A percentile compares a stretch with the other conserved stretches of the same genome.
These are phyloP conservation scores for Xylaria sp. DNA, from an alignment of 2,329 filamentous ascomycete species.

Conservation along the genomic window DNA sequence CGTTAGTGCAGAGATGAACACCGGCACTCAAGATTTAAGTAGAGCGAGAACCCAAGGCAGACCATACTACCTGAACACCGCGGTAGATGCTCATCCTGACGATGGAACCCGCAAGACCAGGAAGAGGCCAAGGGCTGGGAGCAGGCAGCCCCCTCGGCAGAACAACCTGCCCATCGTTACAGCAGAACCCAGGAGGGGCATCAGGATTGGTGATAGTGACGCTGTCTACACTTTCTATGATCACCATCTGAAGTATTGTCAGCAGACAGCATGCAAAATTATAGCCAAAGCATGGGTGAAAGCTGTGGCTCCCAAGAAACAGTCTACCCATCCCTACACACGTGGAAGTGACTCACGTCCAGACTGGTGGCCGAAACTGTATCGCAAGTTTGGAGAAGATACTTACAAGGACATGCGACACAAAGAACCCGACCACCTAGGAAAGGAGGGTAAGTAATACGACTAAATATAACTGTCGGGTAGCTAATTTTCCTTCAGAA, in stretches of 20 bases:
- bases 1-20: constrained; percentile 32
- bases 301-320: constrained; percentile 79
- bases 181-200: constrained; percentile 53
- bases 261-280: constrained; percentile 77
- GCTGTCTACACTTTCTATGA: constrained; percentile 70
- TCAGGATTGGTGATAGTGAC: constrained; percentile 65
- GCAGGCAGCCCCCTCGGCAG: constrained; percentile 47
- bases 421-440: constrained; percentile 79
- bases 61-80: background rate
- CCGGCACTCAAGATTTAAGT: constrained; percentile 27
- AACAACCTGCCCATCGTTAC: constrained; percentile 56
- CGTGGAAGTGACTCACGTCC: constrained; percentile 70
- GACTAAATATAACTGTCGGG: background rate
- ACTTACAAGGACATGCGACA: constrained; percentile 69
- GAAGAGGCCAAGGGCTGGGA: constrained; percentile 49
- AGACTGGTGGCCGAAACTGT: constrained; percentile 73
- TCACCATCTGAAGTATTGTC: constrained; percentile 71
- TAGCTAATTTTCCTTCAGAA: constrained; percentile 55
- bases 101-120: constrained; percentile 49
- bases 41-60: constrained; percentile 37
- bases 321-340: constrained; percentile 78
- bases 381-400: constrained; percentile 54
- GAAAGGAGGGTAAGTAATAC: constrained; percentile 67
- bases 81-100: constrained; percentile 43
- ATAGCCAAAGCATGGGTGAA: constrained; percentile 83